phyloP scores from a whole-genome alignment of 352 stramenopile genomes.

The Phytopythium kandeliae region DNA sequence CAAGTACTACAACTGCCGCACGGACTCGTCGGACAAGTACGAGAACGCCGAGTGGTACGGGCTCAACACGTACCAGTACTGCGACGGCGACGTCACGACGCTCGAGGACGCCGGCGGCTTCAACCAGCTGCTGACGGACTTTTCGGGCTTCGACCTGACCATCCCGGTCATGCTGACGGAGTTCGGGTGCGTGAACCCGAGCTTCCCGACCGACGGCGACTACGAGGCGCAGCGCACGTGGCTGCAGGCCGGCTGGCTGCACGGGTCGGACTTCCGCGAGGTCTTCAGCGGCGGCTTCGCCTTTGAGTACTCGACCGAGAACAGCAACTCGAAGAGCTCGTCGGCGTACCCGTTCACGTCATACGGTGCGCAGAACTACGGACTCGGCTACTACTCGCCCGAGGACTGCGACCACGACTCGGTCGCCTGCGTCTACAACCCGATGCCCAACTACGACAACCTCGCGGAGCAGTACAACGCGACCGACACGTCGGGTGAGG shows the following conservation, averaged over 20 bases:
- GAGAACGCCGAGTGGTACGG: constrained; percentile 77
- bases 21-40: constrained; percentile 37
- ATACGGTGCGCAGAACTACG: constrained; percentile 79
- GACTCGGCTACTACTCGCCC: constrained; percentile 80
- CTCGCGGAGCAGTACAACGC: constrained; percentile 52
- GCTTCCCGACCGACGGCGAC: constrained; percentile 43
- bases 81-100: constrained; percentile 34
- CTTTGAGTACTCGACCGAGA: constrained; percentile 84
- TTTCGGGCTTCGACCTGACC: constrained; percentile 43
- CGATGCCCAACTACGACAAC: constrained; percentile 76
- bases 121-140: constrained; percentile 40
- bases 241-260: constrained; percentile 54
- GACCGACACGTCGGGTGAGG: constrained; percentile 25
- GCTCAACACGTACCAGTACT: constrained; percentile 74
- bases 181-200: constrained; percentile 68
- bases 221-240: constrained; percentile 69
- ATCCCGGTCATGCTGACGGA: constrained; percentile 81
- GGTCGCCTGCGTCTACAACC: constrained; percentile 53
- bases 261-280: constrained; percentile 32
- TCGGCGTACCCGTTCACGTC: constrained; percentile 66
- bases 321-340: constrained; percentile 45
- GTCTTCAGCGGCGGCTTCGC: constrained; percentile 68
- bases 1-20: constrained; percentile 74
- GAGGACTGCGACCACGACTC: constrained; percentile 56
- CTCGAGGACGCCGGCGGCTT: constrained; percentile 39